Conservation (phyloP, 768 basidiomycete genomes). For the Amanita polypyramis region DNA sequence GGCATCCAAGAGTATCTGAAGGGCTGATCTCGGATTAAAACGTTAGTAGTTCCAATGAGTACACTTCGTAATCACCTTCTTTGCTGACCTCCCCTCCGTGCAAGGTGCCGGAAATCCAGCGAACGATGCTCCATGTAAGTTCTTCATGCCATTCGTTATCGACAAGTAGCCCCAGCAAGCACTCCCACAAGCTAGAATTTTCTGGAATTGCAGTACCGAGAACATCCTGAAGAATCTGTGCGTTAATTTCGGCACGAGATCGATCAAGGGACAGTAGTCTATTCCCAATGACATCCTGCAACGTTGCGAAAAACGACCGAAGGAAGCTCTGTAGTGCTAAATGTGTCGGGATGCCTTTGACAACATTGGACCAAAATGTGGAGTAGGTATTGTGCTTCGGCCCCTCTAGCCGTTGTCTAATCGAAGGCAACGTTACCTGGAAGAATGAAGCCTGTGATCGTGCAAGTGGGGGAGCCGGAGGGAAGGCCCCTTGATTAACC, state of each 20-base stretch:
- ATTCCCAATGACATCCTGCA: conserved; percentile 21
- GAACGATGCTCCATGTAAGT: conserved; percentile 52
- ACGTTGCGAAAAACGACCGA: conserved; percentile 44
- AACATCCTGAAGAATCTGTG: conserved; percentile 36
- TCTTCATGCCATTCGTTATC: conserved; percentile 50
- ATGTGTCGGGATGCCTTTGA: conserved; percentile 38
- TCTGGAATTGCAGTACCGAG: conserved; percentile 39
- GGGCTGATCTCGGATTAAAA: conserved; percentile 21
- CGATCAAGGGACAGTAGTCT: conserved; percentile 24
- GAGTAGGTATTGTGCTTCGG: conserved; percentile 27
- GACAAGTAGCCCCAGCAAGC: conserved; percentile 35
- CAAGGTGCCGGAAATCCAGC: conserved; percentile 50
- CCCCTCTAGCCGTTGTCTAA: conserved; percentile 30
- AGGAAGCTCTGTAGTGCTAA: conserved; percentile 47
- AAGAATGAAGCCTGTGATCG: conserved; percentile 72
- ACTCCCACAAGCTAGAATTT: conserved; percentile 42
- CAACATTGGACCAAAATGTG: conserved; percentile 35
- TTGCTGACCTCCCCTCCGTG: conserved; percentile 18
- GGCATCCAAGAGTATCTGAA: conserved; percentile 35
- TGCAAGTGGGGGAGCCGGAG: conserved; percentile 33
- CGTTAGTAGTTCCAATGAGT: neutral
- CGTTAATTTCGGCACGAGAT: conserved; percentile 41
- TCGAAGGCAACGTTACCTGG: conserved; percentile 32
- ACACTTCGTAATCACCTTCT: conserved; percentile 8
- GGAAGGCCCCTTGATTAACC: conserved; percentile 58